phyloP scores from a whole-genome alignment of 331 rosid genomes.

The Erythrophleum ivorense region DNA sequence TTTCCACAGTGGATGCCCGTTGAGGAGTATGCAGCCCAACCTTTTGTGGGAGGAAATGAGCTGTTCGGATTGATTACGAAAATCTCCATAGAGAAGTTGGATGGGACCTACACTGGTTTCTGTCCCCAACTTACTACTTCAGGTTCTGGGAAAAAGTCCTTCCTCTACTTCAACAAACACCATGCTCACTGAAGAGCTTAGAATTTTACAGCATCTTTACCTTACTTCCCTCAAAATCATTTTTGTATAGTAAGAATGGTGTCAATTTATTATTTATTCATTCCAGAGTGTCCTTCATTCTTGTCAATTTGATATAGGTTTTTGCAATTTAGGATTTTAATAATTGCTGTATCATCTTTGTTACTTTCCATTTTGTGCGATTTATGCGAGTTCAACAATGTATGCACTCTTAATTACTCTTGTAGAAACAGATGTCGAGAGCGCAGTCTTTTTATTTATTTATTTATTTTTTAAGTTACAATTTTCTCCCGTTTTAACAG shows the following conservation, averaged over 20 bases:
- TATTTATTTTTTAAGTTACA: too few relatives aligned
- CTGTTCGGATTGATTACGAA: slow-evolving; percentile 55
- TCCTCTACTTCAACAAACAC: slow-evolving; percentile 55
- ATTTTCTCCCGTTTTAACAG: too few relatives aligned
- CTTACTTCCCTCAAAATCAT: neutral
- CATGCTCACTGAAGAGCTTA: neutral
- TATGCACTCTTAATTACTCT: too few relatives aligned
- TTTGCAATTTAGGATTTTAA: too few relatives aligned
- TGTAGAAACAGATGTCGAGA: too few relatives aligned
- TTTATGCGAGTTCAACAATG: too few relatives aligned
- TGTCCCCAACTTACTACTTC: slow-evolving; percentile 49
- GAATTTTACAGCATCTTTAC: neutral
- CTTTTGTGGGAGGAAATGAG: slow-evolving; percentile 57
- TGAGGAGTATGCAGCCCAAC: slow-evolving; percentile 75
- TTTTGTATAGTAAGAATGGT: neutral
- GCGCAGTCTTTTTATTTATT: too few relatives aligned
- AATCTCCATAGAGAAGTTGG: slow-evolving; percentile 57
- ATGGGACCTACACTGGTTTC: slow-evolving; percentile 60
- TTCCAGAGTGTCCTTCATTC: too few relatives aligned
- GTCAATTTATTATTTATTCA: neutral
- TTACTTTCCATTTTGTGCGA: too few relatives aligned
- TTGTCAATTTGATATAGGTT: too few relatives aligned
- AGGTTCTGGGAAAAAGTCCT: slow-evolving; percentile 53
- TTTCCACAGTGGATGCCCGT: slow-evolving; percentile 81
- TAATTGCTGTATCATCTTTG: too few relatives aligned